A percentile compares a stretch with the other conserved stretches of the same genome.
Conservation (phyloP, 2,329 filamentous ascomycete genomes). For the Parastagonospora avenae region DNA sequence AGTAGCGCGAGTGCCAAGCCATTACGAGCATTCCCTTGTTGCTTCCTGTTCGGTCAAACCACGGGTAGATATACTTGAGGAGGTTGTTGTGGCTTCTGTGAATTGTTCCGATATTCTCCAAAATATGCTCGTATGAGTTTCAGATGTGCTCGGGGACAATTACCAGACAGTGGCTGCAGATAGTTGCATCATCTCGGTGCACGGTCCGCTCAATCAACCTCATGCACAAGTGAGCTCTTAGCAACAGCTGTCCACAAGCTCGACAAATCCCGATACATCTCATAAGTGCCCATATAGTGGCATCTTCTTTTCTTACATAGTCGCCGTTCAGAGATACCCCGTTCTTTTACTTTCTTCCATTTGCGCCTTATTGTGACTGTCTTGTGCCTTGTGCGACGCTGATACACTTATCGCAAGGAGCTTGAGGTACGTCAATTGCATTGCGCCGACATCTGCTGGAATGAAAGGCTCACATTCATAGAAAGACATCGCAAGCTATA, state of each 20-base stretch:
- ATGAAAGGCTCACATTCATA: no score
- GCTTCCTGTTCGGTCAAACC: slow-evolving; percentile 7
- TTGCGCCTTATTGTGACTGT: slow-evolving; percentile 14
- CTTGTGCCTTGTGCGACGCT: slow-evolving; percentile 26
- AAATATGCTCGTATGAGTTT: not conserved
- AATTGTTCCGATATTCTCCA: not conserved
- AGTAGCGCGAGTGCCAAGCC: slow-evolving; percentile 24
- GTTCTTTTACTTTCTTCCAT: slow-evolving; percentile 16
- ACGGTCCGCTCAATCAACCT: slow-evolving; percentile 39
- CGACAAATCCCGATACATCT: slow-evolving; percentile 15
- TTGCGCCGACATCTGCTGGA: not conserved
- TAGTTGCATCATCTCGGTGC: slow-evolving; percentile 25
- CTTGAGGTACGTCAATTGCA: slow-evolving; percentile 14
- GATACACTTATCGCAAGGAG: slow-evolving; percentile 19
- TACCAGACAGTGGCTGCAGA: slow-evolving; percentile 16
- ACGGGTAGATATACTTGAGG: not conserved
- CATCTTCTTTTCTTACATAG: slow-evolving; percentile 19
- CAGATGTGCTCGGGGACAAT: not conserved
- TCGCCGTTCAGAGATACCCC: slow-evolving; percentile 33
- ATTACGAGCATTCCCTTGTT: slow-evolving; percentile 10
- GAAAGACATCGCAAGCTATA: no score
- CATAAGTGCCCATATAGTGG: slow-evolving; percentile 27
- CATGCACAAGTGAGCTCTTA: slow-evolving; percentile 29
- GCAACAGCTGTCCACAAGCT: slow-evolving; percentile 47
- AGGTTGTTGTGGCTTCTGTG: not conserved